Conservation (phyloP, 169 alveolate species). For the Plasmodium sp. region DNA sequence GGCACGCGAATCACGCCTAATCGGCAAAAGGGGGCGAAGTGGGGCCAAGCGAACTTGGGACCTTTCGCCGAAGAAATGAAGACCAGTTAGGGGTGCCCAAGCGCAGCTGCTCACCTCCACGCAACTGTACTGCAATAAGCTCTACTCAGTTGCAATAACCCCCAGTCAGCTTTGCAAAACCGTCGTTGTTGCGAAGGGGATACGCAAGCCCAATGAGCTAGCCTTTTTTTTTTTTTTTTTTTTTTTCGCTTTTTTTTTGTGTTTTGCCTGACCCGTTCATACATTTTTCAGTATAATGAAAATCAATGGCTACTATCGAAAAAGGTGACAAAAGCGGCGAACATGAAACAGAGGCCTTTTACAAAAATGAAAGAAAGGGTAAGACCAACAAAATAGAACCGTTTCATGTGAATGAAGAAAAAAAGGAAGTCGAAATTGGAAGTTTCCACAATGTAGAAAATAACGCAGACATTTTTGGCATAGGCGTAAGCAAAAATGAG, state of each 20-base stretch:
- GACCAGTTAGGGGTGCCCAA: neutral
- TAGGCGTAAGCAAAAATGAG: slow-evolving; percentile 9
- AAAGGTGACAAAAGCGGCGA: slow-evolving; percentile 31
- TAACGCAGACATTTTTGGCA: neutral
- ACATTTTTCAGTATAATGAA: slow-evolving; percentile 16
- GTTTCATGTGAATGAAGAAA: neutral
- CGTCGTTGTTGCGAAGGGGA: neutral
- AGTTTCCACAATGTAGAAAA: slow-evolving; percentile 26
- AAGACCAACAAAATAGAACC: neutral
- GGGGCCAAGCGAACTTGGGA: neutral
- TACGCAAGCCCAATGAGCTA: neutral
- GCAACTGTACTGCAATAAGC: neutral
- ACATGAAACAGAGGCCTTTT: slow-evolving; percentile 9
- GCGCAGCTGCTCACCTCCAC: neutral
- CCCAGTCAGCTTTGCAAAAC: neutral
- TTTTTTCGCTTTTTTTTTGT: slow-evolving; percentile 3
- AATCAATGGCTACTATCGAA: slow-evolving; percentile 70
- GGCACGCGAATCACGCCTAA: neutral
- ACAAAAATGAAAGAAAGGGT: slow-evolving; percentile 18
- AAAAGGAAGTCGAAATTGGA: slow-evolving; percentile 18
- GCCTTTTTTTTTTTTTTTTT: neutral
- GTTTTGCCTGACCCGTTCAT: neutral
- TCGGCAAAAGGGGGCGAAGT: neutral
- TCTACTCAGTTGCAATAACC: neutral
- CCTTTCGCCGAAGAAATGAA: neutral